A percentile compares a stretch with the other conserved stretches of the same genome.
These are phyloP conservation scores for Excoecaria cochinchinensis DNA, from an alignment of 345 rosid genomes.

Conservation along the genomic window DNA sequence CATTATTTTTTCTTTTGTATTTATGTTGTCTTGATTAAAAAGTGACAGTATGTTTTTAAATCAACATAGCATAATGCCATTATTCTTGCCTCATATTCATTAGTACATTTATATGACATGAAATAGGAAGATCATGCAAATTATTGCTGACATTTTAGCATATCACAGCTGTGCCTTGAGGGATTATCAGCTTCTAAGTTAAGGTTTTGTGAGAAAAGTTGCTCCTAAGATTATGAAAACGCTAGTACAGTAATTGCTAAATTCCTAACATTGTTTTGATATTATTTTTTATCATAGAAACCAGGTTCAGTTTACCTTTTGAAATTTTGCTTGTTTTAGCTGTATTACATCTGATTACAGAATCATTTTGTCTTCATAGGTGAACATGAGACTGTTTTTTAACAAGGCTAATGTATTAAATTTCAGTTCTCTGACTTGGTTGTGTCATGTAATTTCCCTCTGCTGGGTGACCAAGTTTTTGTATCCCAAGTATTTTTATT, in stretches of 20 bases:
- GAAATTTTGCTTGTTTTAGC: not conserved
- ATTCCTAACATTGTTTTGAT: not conserved
- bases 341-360: not conserved
- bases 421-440: slow-evolving; percentile 4
- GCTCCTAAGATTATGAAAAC: not conserved
- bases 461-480: slow-evolving; percentile 3
- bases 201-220: not conserved
- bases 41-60: no score
- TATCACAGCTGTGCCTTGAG: not conserved
- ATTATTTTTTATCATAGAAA: not conserved
- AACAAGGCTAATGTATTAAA: not conserved
- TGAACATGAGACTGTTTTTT: slow-evolving; percentile 1
- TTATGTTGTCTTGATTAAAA: not conserved
- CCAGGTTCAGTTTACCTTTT: not conserved
- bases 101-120: not conserved
- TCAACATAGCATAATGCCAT: not conserved
- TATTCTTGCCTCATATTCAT: not conserved
- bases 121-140: not conserved
- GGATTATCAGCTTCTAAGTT: not conserved
- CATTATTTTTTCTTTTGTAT: not conserved
- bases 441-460: slow-evolving; percentile 1
- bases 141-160: not conserved
- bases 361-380: not conserved
- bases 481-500: not conserved
- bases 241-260: not conserved